phyloP scores from a whole-genome alignment of 164 flowering plant species.

The Liquidambar formosana region DNA sequence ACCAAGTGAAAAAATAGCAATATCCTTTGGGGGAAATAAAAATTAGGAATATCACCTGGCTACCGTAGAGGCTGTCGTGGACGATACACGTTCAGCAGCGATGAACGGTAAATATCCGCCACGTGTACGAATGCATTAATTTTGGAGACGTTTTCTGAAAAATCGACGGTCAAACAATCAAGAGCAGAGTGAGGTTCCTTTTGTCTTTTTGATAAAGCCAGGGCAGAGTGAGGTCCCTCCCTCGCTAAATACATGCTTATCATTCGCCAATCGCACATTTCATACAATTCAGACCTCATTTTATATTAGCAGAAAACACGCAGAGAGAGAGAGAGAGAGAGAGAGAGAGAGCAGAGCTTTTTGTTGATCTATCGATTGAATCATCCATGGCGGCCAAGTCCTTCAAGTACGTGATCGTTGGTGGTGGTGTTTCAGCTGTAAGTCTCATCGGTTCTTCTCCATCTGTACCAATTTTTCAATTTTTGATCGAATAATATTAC shows the following conservation, averaged over 20 bases:
- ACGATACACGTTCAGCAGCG: slow-evolving; percentile 19
- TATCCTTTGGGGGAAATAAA: background rate
- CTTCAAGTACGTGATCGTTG: slow-evolving; percentile 90
- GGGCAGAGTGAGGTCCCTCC: background rate
- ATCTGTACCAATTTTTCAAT: background rate
- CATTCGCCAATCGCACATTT: no score
- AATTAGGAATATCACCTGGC: background rate
- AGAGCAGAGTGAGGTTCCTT: background rate
- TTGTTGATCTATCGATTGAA: background rate
- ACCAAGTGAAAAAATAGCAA: no score
- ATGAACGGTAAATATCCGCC: slow-evolving; percentile 4
- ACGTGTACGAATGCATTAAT: slow-evolving; percentile 16
- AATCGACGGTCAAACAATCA: slow-evolving; percentile 12
- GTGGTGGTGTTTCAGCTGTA: slow-evolving; percentile 97
- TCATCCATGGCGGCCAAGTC: slow-evolving; percentile 74
- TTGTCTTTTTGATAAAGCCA: slow-evolving; percentile 11
- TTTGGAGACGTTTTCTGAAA: background rate
- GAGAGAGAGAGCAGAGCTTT: background rate
- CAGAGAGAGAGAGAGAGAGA: no score
- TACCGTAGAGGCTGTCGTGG: slow-evolving; percentile 19
- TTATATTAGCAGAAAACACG: no score
- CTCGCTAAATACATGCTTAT: background rate
- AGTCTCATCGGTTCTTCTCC: slow-evolving; percentile 24
- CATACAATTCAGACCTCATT: no score
- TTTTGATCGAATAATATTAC: background rate